Percentiles rank a stretch among this genome's conserved stretches.
Evolutionary conservation across 768 basidiomycete genomes (phyloP).

Genomic region (Rhizopogon vinicolor): DNA sequence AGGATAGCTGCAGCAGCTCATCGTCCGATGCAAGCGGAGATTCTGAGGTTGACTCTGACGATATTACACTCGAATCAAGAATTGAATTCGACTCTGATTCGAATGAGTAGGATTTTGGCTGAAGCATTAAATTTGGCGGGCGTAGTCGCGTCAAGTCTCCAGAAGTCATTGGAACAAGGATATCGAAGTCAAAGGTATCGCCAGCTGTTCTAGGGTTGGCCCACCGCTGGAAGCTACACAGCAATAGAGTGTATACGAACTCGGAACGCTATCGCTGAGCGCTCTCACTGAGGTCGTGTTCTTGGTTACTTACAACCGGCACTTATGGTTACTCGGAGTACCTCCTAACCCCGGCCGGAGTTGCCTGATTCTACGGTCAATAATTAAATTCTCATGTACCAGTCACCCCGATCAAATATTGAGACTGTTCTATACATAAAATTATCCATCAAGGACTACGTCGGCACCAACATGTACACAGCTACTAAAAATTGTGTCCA

Average conservation of each 20-base stretch:
- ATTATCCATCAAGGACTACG: too few species aligned
- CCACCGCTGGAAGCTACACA: background rate
- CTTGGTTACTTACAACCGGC: slow-evolving; percentile 3
- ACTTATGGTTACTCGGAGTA: background rate
- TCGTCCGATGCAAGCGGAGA: slow-evolving; percentile 20
- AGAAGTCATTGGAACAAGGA: background rate
- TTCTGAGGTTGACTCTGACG: slow-evolving; percentile 12
- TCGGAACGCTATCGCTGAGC: background rate
- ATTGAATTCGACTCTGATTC: slow-evolving; percentile 33
- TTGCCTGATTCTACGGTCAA: background rate
- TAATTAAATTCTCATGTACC: background rate
- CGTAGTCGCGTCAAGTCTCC: slow-evolving; percentile 34
- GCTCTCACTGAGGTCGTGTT: background rate
- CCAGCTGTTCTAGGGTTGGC: background rate
- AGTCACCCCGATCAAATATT: too few species aligned
- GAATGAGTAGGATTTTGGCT: slow-evolving; percentile 24
- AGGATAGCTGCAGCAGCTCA: slow-evolving; percentile 19
- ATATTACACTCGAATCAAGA: slow-evolving; percentile 25
- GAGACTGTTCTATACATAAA: too few species aligned
- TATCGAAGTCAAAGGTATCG: background rate
- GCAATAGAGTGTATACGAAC: background rate
- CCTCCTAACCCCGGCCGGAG: slow-evolving; percentile 2
- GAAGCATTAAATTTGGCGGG: slow-evolving; percentile 49
- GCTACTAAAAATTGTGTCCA: too few species aligned
- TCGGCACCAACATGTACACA: too few species aligned